Evolutionary conservation across 495 filamentous ascomycete genomes (phyloP).

Genomic region (Rhypophila decipiens): DNA sequence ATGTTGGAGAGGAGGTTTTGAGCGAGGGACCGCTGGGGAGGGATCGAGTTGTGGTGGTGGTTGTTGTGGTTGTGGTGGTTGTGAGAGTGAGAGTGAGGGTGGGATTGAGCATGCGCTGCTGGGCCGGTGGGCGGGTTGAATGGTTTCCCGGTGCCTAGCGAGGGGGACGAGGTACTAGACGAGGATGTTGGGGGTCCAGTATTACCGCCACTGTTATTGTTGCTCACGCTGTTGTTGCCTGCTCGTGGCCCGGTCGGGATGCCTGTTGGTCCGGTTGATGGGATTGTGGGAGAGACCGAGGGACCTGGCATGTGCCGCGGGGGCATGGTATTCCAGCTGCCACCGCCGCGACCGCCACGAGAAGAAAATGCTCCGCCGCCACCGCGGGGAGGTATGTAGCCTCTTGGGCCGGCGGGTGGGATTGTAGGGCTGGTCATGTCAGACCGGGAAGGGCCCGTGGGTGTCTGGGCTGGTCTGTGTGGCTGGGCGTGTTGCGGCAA

Average conservation of each 20-base stretch:
- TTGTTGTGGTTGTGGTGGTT: too few species aligned
- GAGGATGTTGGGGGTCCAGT: too few species aligned
- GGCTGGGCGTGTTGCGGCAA: constrained; percentile 23
- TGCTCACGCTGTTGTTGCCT: too few species aligned
- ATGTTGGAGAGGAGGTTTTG: constrained; percentile 35
- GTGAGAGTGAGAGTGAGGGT: too few species aligned
- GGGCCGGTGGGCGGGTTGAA: constrained; percentile 48
- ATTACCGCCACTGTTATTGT: too few species aligned
- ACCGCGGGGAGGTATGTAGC: constrained; percentile 34
- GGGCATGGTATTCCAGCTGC: constrained; percentile 28
- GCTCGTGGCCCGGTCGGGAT: constrained; percentile 21
- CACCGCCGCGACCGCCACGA: constrained; percentile 34
- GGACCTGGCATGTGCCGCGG: constrained; percentile 24
- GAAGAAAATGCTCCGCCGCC: constrained; percentile 27
- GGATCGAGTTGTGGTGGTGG: too few species aligned
- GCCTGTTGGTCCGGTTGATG: constrained; percentile 7
- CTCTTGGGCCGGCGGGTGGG: constrained; percentile 41
- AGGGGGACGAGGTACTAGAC: constrained; percentile 12
- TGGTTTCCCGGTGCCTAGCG: constrained; percentile 26
- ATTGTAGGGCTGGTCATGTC: constrained; percentile 31
- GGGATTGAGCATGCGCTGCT: constrained; percentile 27
- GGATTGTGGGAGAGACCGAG: constrained; percentile 24
- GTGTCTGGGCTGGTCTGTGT: constrained; percentile 23
- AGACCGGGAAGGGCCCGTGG: constrained; percentile 24
- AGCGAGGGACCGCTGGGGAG: constrained; percentile 28